phyloP scores from a whole-genome alignment of 2,329 filamentous ascomycete species.

The Madurella fahalii region DNA sequence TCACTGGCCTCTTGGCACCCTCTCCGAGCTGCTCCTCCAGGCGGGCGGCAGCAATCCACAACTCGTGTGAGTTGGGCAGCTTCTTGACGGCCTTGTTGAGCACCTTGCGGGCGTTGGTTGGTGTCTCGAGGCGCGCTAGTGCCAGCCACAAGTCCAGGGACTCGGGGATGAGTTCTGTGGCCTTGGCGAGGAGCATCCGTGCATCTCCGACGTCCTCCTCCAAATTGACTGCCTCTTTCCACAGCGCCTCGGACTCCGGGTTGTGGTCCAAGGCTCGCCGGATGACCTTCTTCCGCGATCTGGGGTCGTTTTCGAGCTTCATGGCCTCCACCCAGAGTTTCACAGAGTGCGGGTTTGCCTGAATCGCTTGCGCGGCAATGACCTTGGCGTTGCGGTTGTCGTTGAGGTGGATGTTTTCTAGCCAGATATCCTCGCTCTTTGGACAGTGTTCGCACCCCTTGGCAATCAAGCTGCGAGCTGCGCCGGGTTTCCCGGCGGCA shows the following conservation, averaged over 20 bases:
- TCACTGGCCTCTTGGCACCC: slow-evolving; percentile 77
- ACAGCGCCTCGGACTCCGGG: slow-evolving; percentile 90
- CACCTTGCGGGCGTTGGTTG: slow-evolving; percentile 89
- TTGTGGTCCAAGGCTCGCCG: slow-evolving; percentile 88
- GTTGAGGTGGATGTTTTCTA: slow-evolving; percentile 92
- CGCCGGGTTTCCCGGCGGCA: slow-evolving; percentile 83
- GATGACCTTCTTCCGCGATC: slow-evolving; percentile 88
- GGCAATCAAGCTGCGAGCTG: slow-evolving; percentile 82
- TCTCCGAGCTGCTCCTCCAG: slow-evolving; percentile 85
- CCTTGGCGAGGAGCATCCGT: slow-evolving; percentile 83
- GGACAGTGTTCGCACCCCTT: slow-evolving; percentile 87
- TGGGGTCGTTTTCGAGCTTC: slow-evolving; percentile 76
- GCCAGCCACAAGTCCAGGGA: slow-evolving; percentile 96
- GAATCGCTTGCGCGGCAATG: slow-evolving; percentile 89
- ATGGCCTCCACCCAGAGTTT: slow-evolving; percentile 93
- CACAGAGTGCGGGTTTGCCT: slow-evolving; percentile 84
- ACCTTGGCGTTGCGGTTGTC: slow-evolving; percentile 91
- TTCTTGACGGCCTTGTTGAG: slow-evolving; percentile 94
- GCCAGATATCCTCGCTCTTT: slow-evolving; percentile 91
- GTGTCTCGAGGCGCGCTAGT: slow-evolving; percentile 80
- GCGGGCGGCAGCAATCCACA: slow-evolving; percentile 92
- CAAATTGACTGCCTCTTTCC: slow-evolving; percentile 95
- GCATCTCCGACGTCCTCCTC: slow-evolving; percentile 90
- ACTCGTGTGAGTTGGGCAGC: slow-evolving; percentile 85
- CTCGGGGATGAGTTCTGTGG: slow-evolving; percentile 88